phyloP scores from a whole-genome alignment of 176 grass and related monocot genomes.

The Ensete glaucum region DNA sequence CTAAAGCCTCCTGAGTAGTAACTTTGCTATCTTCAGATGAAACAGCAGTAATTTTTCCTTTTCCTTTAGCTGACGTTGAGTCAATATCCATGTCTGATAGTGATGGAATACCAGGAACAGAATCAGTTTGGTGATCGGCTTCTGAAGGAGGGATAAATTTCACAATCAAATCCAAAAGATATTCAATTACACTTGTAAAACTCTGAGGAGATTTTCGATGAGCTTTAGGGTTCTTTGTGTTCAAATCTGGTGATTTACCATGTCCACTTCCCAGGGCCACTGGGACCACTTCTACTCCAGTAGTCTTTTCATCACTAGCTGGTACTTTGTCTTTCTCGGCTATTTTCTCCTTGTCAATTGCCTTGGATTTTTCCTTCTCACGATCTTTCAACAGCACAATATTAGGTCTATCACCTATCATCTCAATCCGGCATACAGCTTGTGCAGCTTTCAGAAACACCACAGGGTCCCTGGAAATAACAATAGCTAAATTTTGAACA shows the following conservation, averaged over 20 bases:
- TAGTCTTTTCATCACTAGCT: conserved; percentile 32
- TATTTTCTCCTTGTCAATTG: conserved; percentile 77
- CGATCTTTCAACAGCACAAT: conserved; percentile 81
- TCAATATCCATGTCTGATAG: conserved; percentile 90
- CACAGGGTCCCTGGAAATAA: conserved; percentile 72
- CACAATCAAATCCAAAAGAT: conserved; percentile 65
- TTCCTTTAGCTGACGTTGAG: conserved; percentile 63
- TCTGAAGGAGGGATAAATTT: conserved; percentile 50
- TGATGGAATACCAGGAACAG: conserved; percentile 24
- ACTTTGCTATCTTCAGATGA: conserved; percentile 52
- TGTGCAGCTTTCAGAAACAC: conserved; percentile 93
- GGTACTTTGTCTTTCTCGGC: conserved; percentile 49
- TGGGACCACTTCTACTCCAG: conserved; percentile 26
- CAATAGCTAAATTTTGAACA: conserved; percentile 78
- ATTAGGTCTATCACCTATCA: conserved; percentile 88
- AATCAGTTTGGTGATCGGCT: conserved; percentile 49
- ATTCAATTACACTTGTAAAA: conserved; percentile 78
- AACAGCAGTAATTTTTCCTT: conserved; percentile 72
- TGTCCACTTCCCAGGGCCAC: conserved; percentile 32
- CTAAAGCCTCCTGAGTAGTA: conserved; percentile 56
- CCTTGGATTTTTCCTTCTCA: conserved; percentile 81
- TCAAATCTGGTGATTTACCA: conserved; percentile 60
- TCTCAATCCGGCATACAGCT: conserved; percentile 94
- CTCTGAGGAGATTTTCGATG: conserved; percentile 83
- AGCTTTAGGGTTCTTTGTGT: conserved; percentile 48